These are phyloP conservation scores for Saccharomycopsis sp. DNA, from an alignment of 805 yeast genomes.

Conservation along the genomic window DNA sequence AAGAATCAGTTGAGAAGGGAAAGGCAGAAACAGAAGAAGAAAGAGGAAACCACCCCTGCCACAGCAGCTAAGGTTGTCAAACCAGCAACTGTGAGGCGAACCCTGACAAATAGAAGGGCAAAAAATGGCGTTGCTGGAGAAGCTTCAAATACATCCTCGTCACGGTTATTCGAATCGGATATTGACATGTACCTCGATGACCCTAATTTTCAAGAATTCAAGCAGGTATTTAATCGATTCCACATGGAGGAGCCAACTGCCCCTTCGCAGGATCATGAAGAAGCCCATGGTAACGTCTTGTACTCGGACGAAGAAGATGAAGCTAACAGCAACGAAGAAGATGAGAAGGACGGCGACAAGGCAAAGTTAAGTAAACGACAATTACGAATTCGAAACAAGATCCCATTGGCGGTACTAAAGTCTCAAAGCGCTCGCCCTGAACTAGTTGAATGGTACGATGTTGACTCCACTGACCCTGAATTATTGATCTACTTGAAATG, in stretches of 20 bases:
- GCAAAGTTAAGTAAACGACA: constrained; percentile 40
- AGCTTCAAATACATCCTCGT: constrained; percentile 10
- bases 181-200: constrained; percentile 25
- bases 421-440: constrained; percentile 57
- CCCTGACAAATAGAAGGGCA: constrained; percentile 10
- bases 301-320: constrained; percentile 23
- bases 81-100: constrained; percentile 13
- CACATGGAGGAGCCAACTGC: constrained; percentile 23
- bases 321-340: constrained; percentile 17
- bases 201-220: constrained; percentile 31
- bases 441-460: constrained; percentile 79
- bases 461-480: constrained; percentile 74
- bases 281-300: constrained; percentile 18
- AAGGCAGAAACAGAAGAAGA: constrained; percentile 33
- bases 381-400: constrained; percentile 43
- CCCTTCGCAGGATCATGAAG: constrained; percentile 24
- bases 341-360: constrained; percentile 25
- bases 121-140: not conserved
- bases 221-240: constrained; percentile 32
- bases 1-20: constrained; percentile 52
- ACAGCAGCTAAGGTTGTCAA: constrained; percentile 2
- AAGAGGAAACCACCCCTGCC: constrained; percentile 13
- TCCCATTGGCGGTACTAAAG: constrained; percentile 65
- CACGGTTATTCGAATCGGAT: constrained; percentile 24
- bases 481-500: constrained; percentile 59